Evolutionary conservation across 2,329 filamentous ascomycete species (phyloP).

Genomic region (Fusarium sp.): DNA sequence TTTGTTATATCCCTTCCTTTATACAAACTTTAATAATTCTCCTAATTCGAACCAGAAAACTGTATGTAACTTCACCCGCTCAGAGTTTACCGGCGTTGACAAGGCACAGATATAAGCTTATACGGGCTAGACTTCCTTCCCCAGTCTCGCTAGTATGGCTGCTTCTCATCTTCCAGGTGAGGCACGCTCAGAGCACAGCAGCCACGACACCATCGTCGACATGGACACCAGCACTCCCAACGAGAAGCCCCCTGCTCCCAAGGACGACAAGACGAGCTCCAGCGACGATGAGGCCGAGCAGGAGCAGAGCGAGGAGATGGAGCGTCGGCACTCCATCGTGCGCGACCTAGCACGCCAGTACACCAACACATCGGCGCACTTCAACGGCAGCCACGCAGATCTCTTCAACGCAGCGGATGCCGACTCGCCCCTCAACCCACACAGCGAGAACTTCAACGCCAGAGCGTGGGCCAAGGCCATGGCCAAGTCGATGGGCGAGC

Average conservation of each 20-base stretch:
- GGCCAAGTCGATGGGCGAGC: conserved; percentile 35
- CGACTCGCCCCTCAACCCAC: conserved; percentile 59
- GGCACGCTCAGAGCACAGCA: conserved; percentile 23
- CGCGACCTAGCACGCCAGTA: conserved; percentile 29
- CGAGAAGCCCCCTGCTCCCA: conserved; percentile 16
- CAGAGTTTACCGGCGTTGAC: background rate
- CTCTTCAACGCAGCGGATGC: conserved; percentile 31
- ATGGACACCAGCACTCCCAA: conserved; percentile 1
- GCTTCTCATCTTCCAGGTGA: conserved; percentile 6
- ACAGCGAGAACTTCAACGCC: conserved; percentile 60
- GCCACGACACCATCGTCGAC: conserved; percentile 30
- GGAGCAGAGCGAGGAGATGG: conserved; percentile 17
- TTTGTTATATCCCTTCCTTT: background rate
- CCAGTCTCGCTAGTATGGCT: conserved; percentile 25
- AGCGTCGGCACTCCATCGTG: conserved; percentile 33
- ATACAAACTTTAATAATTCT: background rate
- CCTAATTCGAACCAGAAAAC: conserved; percentile 12
- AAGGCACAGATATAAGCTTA: background rate
- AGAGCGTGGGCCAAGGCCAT: conserved; percentile 49
- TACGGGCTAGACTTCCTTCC: background rate
- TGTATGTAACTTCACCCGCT: background rate
- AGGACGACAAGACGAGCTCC: conserved; percentile 3
- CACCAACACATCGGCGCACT: conserved; percentile 25
- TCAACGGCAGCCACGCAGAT: conserved; percentile 22
- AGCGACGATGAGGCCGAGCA: conserved; percentile 13